phyloP scores from a whole-genome alignment of 371 early-diverging fungal species.

The Antonospora locustae region DNA sequence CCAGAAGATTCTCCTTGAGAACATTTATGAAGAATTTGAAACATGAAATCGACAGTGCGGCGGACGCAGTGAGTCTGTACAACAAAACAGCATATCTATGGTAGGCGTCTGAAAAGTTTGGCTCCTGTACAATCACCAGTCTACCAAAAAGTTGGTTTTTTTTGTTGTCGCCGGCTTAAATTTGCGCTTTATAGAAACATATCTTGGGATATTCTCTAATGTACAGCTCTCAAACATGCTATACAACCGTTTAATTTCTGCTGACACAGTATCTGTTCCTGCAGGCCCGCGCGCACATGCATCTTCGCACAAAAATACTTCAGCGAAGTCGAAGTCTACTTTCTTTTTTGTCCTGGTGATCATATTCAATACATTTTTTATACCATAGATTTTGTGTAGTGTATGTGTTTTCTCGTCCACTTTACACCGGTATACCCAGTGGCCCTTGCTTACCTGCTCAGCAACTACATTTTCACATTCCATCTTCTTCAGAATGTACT shows the following conservation, averaged over 20 bases:
- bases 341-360: constrained; percentile 14
- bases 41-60: too few species aligned
- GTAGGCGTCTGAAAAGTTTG: too few species aligned
- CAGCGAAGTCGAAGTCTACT: constrained; percentile 18
- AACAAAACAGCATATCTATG: too few species aligned
- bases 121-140: background rate
- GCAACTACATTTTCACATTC: background rate
- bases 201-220: background rate
- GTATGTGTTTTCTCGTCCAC: background rate
- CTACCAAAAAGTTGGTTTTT: background rate
- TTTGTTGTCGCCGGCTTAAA: background rate
- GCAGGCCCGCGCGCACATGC: constrained; percentile 45
- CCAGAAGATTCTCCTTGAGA: too few species aligned
- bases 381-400: constrained; percentile 14
- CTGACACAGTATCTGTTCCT: constrained; percentile 9
- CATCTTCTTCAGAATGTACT: constrained; percentile 7
- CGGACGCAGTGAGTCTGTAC: too few species aligned
- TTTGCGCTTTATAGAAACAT: background rate
- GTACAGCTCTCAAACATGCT: background rate
- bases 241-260: background rate
- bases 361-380: constrained; percentile 24
- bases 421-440: background rate
- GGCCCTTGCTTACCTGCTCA: background rate
- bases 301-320: constrained; percentile 33
- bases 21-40: too few species aligned